Evolutionary conservation across 257 asterid species (phyloP).

Genomic region (Jasminum sambac): DNA sequence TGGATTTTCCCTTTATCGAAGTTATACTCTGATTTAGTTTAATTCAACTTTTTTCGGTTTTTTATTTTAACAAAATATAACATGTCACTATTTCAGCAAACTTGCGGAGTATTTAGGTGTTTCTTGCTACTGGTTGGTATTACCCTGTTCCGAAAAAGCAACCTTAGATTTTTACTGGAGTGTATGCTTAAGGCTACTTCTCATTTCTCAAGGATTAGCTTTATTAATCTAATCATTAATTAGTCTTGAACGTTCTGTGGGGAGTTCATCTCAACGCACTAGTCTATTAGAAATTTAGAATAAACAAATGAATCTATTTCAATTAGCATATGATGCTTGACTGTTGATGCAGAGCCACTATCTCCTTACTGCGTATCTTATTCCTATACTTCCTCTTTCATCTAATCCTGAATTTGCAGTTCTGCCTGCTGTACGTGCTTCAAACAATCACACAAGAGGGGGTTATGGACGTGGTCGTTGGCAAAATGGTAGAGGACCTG

Average conservation of each 20-base stretch:
- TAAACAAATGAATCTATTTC: neutral
- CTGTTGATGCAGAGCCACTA: neutral
- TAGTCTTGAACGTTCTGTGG: constrained; percentile 7
- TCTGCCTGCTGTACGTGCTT: constrained; percentile 56
- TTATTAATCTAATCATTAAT: constrained; percentile 4
- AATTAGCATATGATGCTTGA: constrained; percentile 2
- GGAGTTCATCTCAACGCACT: constrained; percentile 4
- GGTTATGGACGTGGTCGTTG: constrained; percentile 84
- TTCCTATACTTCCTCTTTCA: constrained; percentile 11
- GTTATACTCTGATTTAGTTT: constrained; percentile 13
- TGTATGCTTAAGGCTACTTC: constrained; percentile 1
- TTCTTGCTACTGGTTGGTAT: neutral
- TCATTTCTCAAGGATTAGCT: constrained; percentile 1
- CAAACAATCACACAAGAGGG: constrained; percentile 68
- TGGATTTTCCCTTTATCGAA: neutral
- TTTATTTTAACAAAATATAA: neutral
- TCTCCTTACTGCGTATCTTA: neutral
- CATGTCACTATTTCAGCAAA: neutral
- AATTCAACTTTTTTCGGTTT: neutral
- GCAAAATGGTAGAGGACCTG: constrained; percentile 78
- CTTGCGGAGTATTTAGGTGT: constrained; percentile 2
- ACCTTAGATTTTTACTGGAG: neutral
- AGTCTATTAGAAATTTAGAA: neutral
- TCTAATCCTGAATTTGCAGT: constrained; percentile 42
- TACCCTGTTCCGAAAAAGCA: constrained; percentile 6